Evolutionary conservation across 352 stramenopile genomes (phyloP), one percentile per base, ranked within the genome.

Genomic region (Globisporangium alternatum): DNA sequence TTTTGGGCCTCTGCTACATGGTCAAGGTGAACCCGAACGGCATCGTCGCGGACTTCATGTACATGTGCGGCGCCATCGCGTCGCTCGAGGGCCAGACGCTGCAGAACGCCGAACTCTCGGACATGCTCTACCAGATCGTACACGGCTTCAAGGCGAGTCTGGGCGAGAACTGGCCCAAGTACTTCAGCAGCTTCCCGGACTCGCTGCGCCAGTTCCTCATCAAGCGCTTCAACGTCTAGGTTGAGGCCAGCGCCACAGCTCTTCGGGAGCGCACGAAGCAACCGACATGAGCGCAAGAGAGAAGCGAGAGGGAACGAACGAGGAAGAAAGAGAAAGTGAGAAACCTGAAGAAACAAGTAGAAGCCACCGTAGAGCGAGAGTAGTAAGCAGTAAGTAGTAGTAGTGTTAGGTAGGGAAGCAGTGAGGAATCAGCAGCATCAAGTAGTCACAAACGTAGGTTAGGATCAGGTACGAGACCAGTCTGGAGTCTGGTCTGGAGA

Each of bases 1-100:
- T 97, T 53, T 61, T 95, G 47, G 90, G 90, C 0, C 71, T 97
- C 6, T 97, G 89, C 74, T 93, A 97, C 71, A 93, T 97, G 77
- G 86, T 97, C 60, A 91, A 96, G 74, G 75, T 90, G 31, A 96
- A 97, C 71, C 90, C 90, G 64, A 91, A 89, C 62, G 86, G 84
- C 33, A 95, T 95, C 49, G 80, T 96, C 10, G 74, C 83, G 12
- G 86, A 96, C 56, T 96, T 96, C 59, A 95, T 96, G 86, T 93
- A 91, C 72, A 92, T 96, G 83, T 95, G 86, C 52, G 86, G 86
- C 62, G 88, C 88, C 12, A 91, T 96, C 55, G 88, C 88, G 64
- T 96, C 88, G 68, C 77, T 96, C 15, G 85, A 96, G 60, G 84
- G 84, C 58, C 81, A 89, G 65, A 76, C 82, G 47, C 86, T 95